These are phyloP conservation scores for Solanum bulbocastanum DNA, from an alignment of 257 asterid species.

Conservation along the genomic window DNA sequence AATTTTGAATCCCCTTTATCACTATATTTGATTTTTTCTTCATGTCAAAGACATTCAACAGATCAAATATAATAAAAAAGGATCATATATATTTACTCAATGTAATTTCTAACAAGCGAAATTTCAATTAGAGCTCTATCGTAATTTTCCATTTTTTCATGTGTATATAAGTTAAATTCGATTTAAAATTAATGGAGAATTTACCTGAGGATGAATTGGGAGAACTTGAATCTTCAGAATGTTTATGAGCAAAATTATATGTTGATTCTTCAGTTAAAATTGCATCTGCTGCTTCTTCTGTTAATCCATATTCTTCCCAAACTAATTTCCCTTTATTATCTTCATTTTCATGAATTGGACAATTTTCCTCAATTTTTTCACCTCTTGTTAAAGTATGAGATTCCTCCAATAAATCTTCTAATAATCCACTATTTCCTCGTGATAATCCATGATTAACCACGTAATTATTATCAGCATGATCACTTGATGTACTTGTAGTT, in stretches of 20 bases:
- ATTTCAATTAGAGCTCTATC: not conserved
- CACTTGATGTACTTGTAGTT: constrained; percentile 18
- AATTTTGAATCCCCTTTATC: not conserved
- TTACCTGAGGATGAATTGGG: not conserved
- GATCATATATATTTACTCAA: not conserved
- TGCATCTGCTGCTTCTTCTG: constrained; percentile 4
- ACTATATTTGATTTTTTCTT: no score
- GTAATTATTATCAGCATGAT: constrained; percentile 17
- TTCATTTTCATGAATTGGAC: not conserved
- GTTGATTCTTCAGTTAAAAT: constrained; percentile 8
- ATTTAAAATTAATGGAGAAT: not conserved
- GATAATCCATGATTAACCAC: constrained; percentile 2
- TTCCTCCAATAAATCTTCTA: constrained; percentile 43
- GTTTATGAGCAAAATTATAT: constrained; percentile 3
- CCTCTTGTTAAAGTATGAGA: constrained; percentile 22
- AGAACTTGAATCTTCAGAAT: constrained; percentile 15
- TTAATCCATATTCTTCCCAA: constrained; percentile 8
- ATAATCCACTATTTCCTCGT: constrained; percentile 31
- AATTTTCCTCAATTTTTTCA: constrained; percentile 1
- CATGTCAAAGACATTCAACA: no score
- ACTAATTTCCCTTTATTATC: not conserved
- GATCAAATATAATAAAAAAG: not conserved
- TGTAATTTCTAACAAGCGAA: not conserved
- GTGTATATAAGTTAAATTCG: not conserved
- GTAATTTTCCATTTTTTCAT: not conserved